Evolutionary conservation across 495 filamentous ascomycete genomes (phyloP).

Genomic region (Aspergillus nanangensis): DNA sequence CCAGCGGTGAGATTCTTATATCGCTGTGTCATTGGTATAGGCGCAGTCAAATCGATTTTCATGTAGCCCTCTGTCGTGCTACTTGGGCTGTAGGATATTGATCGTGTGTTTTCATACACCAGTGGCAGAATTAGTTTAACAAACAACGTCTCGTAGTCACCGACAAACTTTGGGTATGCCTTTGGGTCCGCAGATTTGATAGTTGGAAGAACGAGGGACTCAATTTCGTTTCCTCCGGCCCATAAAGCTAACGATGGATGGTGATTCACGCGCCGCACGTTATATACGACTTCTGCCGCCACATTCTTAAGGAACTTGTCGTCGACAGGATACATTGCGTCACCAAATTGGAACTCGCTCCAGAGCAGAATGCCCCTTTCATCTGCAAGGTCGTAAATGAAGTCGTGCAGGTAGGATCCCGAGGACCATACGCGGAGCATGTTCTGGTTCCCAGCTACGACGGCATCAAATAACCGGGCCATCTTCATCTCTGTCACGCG

Average conservation of each 20-base stretch:
- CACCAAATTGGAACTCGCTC: slow-evolving; percentile 66
- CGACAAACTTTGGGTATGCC: slow-evolving; percentile 38
- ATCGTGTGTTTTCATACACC: slow-evolving; percentile 60
- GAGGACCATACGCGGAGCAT: slow-evolving; percentile 68
- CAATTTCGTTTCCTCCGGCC: slow-evolving; percentile 65
- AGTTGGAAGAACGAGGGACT: slow-evolving; percentile 48
- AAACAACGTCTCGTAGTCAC: slow-evolving; percentile 61
- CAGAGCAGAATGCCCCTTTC: slow-evolving; percentile 62
- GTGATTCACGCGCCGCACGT: slow-evolving; percentile 61
- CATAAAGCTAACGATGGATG: slow-evolving; percentile 65
- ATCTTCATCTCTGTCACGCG: slow-evolving; percentile 53
- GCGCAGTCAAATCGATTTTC: slow-evolving; percentile 49
- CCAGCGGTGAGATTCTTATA: slow-evolving; percentile 56
- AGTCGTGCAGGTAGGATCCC: slow-evolving; percentile 61
- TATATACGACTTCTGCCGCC: slow-evolving; percentile 54
- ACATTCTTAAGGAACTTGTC: slow-evolving; percentile 55
- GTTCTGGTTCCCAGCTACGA: slow-evolving; percentile 58
- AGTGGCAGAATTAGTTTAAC: slow-evolving; percentile 55
- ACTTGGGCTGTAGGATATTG: slow-evolving; percentile 64
- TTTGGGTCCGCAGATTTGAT: slow-evolving; percentile 45
- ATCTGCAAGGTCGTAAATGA: slow-evolving; percentile 66
- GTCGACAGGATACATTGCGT: slow-evolving; percentile 58
- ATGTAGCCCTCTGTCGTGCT: slow-evolving; percentile 65
- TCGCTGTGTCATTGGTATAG: slow-evolving; percentile 55
- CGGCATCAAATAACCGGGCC: slow-evolving; percentile 51